phyloP scores from a whole-genome alignment of 2,329 filamentous ascomycete genomes.

The Aspergillus sclerotialis region DNA sequence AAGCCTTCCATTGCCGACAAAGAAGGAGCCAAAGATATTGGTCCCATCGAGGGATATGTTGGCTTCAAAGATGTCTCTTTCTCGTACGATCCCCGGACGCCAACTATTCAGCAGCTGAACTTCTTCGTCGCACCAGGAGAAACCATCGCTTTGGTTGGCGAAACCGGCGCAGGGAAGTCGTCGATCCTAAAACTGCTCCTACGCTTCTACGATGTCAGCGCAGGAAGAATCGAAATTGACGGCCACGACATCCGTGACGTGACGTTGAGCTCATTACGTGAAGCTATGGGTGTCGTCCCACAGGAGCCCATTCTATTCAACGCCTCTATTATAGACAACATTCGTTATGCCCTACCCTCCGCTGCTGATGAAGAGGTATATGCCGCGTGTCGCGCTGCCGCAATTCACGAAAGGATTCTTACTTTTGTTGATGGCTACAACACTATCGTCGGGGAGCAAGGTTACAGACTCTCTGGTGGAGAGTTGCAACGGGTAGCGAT shows the following conservation, averaged over 20 bases:
- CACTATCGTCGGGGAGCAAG: slow-evolving; percentile 27
- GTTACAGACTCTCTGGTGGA: slow-evolving; percentile 32
- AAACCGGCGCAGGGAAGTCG: slow-evolving; percentile 49
- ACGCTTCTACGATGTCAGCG: slow-evolving; percentile 46
- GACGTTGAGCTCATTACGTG: slow-evolving; percentile 50
- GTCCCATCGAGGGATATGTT: slow-evolving; percentile 37
- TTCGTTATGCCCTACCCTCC: slow-evolving; percentile 50
- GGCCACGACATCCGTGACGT: slow-evolving; percentile 52
- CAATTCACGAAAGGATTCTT: slow-evolving; percentile 31
- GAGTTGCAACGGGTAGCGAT: slow-evolving; percentile 39
- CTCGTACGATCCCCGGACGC: slow-evolving; percentile 43
- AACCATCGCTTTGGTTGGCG: slow-evolving; percentile 50
- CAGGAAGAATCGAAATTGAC: slow-evolving; percentile 45
- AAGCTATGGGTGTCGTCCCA: slow-evolving; percentile 56
- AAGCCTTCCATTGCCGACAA: slow-evolving; percentile 39
- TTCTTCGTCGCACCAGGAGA: slow-evolving; percentile 42
- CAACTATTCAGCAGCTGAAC: slow-evolving; percentile 38
- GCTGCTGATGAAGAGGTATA: slow-evolving; percentile 22
- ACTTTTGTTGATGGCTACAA: slow-evolving; percentile 31
- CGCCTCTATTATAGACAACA: slow-evolving; percentile 55
- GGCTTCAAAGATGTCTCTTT: slow-evolving; percentile 46
- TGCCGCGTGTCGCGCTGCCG: slow-evolving; percentile 27
- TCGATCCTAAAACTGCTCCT: slow-evolving; percentile 49
- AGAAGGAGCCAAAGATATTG: slow-evolving; percentile 24
- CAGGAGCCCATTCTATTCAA: slow-evolving; percentile 61